Base-by-base conservation (phyloP, 495 filamentous ascomycete species). In the Pseudotulostoma volvatum region DNA sequence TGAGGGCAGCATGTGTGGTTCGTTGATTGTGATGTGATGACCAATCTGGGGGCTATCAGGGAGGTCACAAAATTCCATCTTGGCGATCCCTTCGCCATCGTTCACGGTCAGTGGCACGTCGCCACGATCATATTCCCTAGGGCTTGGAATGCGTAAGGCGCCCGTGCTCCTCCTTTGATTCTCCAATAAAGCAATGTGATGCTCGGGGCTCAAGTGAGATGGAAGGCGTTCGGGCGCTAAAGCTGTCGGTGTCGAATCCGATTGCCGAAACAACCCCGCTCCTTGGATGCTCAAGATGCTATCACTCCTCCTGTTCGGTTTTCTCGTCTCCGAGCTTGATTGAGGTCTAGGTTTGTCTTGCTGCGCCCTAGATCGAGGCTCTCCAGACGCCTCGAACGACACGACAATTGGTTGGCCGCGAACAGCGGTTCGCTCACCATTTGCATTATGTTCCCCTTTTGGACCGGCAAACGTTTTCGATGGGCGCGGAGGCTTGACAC, bases 101-200 rank as follows among this genome's bases (percentile, higher is more conserved):
- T 5, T 42, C 35, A 16, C 40, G 3, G 68, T 60, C 44, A 77
- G 53, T 0, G 85, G 85, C 3, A 76, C 60, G 15, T 79, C 68
- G 18, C 87, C 87, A 16, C 70, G 71, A 42, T 95, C 87, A 40
- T 79, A 84, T 44, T 92, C 87, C 47, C 83, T 66, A 2, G 86
- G 87, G 32, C 84, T 83, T 0, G 87, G 87, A 41, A 95, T 93
- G 15, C 83, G 77, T 18, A 93, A 55, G 1, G 81, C 73, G 9
- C 71, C 70, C 47, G 73, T 76, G 44, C 79, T 77, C 40, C 78
- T 79, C n/a, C 83, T 70, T 50, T 92, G 86, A 14, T 82, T 77
- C 54, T 93, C 77, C 13, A 93, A 54, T 49, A 95, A 84, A 2
- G 79, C 81, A 44, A 93, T 87, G 49, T 88, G 79, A 41, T 85